phyloP scores from a whole-genome alignment of 371 early-diverging fungal species.

The Amoeboaphelidium protococcarum region DNA sequence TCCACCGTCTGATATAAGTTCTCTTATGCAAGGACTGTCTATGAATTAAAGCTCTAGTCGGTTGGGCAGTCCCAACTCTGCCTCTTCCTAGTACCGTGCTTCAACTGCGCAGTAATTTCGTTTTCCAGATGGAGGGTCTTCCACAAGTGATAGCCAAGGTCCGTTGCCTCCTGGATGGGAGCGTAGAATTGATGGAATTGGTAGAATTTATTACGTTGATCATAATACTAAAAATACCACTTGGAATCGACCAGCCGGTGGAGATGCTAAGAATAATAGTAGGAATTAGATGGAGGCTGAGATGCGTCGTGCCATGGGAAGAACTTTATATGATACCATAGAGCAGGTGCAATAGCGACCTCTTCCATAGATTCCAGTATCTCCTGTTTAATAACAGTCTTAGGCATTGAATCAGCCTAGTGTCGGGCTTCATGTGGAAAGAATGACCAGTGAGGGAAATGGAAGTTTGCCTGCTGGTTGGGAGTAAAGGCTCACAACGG shows the following conservation, averaged over 20 bases:
- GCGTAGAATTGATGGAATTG: constrained; percentile 30
- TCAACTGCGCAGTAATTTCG: too few relatives aligned
- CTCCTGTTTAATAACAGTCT: too few relatives aligned
- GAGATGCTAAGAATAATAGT: neutral
- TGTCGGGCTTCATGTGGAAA: neutral
- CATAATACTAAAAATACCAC: constrained; percentile 37
- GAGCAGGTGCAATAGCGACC: too few relatives aligned
- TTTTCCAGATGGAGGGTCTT: neutral
- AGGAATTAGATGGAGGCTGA: neutral
- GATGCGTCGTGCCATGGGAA: neutral
- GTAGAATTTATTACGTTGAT: constrained; percentile 42
- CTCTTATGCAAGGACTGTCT: too few relatives aligned
- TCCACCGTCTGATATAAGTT: too few relatives aligned
- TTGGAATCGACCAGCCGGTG: constrained; percentile 27
- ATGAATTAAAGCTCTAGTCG: too few relatives aligned
- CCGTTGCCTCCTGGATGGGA: constrained; percentile 26
- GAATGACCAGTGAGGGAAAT: neutral
- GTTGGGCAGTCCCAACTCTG: too few relatives aligned
- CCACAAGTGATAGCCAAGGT: neutral
- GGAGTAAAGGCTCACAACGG: constrained; percentile 36
- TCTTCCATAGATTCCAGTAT: too few relatives aligned
- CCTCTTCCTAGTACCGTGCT: too few relatives aligned
- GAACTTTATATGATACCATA: neutral
- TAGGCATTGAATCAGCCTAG: too few relatives aligned
- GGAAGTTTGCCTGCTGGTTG: neutral